phyloP scores from a whole-genome alignment of 352 stramenopile genomes.

The Phytophthora ohioensis region DNA sequence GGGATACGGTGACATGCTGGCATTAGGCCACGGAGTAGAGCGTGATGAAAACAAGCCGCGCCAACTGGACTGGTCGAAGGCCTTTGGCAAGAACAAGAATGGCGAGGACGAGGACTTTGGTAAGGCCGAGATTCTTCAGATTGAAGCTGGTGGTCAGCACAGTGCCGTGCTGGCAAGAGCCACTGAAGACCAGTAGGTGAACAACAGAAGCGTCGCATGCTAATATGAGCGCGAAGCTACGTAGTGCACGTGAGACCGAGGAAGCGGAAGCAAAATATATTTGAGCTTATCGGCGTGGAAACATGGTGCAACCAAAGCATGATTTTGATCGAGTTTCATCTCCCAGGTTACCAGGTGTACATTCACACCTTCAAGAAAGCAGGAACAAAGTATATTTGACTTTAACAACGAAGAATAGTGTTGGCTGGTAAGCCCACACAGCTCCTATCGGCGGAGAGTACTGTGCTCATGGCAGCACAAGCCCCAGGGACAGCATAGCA shows the following conservation, averaged over 20 bases:
- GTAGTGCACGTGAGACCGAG: conserved; percentile 18
- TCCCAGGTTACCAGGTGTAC: background rate
- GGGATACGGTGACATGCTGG: conserved; percentile 94
- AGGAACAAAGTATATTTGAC: conserved; percentile 16
- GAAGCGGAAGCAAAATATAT: conserved; percentile 27
- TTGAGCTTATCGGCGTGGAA: conserved; percentile 7
- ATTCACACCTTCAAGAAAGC: background rate
- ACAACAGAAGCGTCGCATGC: conserved; percentile 4
- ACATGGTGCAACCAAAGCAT: no score
- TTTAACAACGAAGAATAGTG: background rate
- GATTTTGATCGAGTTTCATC: no score
- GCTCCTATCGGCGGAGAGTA: no score
- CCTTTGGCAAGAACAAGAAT: conserved; percentile 37
- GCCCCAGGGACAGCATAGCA: conserved; percentile 23
- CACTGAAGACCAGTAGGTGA: conserved; percentile 23
- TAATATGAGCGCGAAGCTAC: conserved; percentile 14
- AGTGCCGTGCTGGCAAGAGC: conserved; percentile 75
- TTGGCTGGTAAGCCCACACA: background rate
- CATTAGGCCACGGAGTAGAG: conserved; percentile 87
- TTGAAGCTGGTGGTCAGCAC: conserved; percentile 91
- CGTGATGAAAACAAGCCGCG: conserved; percentile 81
- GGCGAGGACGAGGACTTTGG: conserved; percentile 50
- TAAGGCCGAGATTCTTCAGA: conserved; percentile 69
- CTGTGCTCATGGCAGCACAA: conserved; percentile 16
- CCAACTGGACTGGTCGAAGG: conserved; percentile 73